Evolutionary conservation across 2,329 filamentous ascomycete genomes (phyloP), one percentile per base, ranked within the genome.

Genomic region (Epichloe aotearoae): DNA sequence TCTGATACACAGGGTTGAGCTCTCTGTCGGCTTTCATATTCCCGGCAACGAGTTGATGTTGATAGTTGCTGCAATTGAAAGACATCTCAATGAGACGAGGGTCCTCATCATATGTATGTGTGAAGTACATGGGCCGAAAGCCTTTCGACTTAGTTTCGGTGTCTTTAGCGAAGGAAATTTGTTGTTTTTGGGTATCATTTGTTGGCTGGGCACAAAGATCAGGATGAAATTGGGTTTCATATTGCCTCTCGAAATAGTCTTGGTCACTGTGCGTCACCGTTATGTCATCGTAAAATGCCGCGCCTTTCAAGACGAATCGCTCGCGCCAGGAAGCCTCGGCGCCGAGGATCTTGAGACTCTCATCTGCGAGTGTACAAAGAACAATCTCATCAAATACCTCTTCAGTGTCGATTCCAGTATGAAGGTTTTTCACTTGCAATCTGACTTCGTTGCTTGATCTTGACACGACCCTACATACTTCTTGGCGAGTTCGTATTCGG

Each of bases 61-160:
- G 84, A 65, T 88, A 87, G 62, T 86, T 85, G 38, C 80, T 83
- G 66, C 82, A 85, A 63, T 88, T 83, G 65, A 87, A 88, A 51
- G 77, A 83, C 80, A 83, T 83, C 61, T 83, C 80, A 7, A 84
- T 75, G 58, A 80, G 77, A 2, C 69, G 74, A 1, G 72, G 70
- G 56, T 82, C 74, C 14, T 73, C 53, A 0, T 69, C 64, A 61
- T 84, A 83, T 49, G 73, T 75, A 50, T 81, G 77, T 56, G 79
- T 83, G 59, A 76, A 76, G 66, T 83, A 84, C 80, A 83, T 83
- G 48, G 80, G 79, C 47, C 73, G 70, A 68, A 79, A 84, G 19
- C 73, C 74, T 30, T 61, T 73, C 71, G 79, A 37, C 73, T 74
- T 62, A 53, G 74, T 68, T 41, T 74, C 67, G 15, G 72, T 61